These are phyloP conservation scores for Caryopteris hybrid DNA, from an alignment of 305 asterid genomes.

Conservation along the genomic window DNA sequence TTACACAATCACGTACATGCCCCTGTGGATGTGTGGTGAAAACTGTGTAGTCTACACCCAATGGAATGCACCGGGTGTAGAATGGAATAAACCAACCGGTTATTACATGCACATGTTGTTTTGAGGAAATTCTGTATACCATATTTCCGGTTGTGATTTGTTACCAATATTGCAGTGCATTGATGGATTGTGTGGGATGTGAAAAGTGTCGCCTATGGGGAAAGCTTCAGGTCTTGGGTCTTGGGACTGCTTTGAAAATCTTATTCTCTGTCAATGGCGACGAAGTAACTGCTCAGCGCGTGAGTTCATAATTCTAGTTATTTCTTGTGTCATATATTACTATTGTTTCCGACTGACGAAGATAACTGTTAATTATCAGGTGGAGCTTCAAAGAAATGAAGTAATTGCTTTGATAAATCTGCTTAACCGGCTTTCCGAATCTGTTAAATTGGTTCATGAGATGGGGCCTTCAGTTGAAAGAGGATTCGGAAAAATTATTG, in stretches of 20 bases:
- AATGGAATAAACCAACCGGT: too few species aligned
- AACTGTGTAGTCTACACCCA: too few species aligned
- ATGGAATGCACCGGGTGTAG: too few species aligned
- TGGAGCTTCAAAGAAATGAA: constrained; percentile 61
- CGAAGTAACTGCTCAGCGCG: constrained; percentile 25
- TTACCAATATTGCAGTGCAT: constrained; percentile 38
- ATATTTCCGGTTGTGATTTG: too few species aligned
- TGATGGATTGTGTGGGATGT: constrained; percentile 75
- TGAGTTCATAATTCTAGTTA: constrained; percentile 22
- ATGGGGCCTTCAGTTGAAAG: constrained; percentile 36
- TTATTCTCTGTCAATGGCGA: constrained; percentile 44
- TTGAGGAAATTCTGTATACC: too few species aligned
- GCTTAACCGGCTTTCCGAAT: constrained; percentile 60
- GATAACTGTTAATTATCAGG: constrained; percentile 28
- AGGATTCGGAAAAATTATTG: constrained; percentile 27
- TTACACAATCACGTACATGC: background rate
- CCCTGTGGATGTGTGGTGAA: too few species aligned
- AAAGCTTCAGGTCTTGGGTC: constrained; percentile 71
- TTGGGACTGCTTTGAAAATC: constrained; percentile 67
- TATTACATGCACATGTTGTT: too few species aligned
- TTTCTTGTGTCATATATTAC: background rate
- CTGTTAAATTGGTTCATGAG: constrained; percentile 44
- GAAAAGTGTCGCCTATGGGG: constrained; percentile 81
- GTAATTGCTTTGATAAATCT: constrained; percentile 62
- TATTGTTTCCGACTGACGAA: background rate